Base-by-base conservation (phyloP, 2,329 filamentous ascomycete species). In the Cladorrhinum sp. region DNA sequence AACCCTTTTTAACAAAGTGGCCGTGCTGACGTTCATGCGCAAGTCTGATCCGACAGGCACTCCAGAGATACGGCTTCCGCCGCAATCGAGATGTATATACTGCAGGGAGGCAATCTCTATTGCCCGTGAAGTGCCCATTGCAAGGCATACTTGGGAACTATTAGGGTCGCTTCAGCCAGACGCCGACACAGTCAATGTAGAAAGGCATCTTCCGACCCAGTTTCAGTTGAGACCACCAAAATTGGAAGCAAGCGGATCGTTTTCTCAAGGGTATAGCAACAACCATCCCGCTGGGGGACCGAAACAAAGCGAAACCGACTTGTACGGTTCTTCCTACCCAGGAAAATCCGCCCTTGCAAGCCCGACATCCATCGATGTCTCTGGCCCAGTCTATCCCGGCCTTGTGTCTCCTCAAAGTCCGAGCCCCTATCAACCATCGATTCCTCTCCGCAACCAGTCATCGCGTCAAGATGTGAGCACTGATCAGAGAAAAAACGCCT, bases 141-240 rank as follows among this genome's bases (percentile, higher is more conserved):
- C 68, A 7, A 70, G 73, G 60, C 69, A 72, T 26, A 69, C 71
- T 4, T 78, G 74, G 74, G 74, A 75, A 39, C 63, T 73, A 6
- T 64, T 78, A 1, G 73, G 71, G 36, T 70, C 73, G 0, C 67
- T 77, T 18, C 72, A 75, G 46, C 68, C 72, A 2, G 73, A 75
- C 60, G 70, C 73, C 1, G 74, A 76, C 57, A 72, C 74, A 1
- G 71, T 76, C 51, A 73, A 73, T 55, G 69, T 75, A 7, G 74
- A 77, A 63, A 63, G 75, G 33, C 75, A 78, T 62, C 58, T 74
- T 9, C 69, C 73, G 6, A 71, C 68, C 1, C 70, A 72, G 46
- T 76, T 76, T 58, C 72, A 73, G 56, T 59, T 75, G 18, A 50
- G 54, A 7, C 68, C 73, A 7, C 72, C 72, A 12, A 65, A 39